Evolutionary conservation across 352 stramenopile species (phyloP), one percentile per base, ranked within the genome.

Genomic region (Phytophthora niederhauseri): DNA sequence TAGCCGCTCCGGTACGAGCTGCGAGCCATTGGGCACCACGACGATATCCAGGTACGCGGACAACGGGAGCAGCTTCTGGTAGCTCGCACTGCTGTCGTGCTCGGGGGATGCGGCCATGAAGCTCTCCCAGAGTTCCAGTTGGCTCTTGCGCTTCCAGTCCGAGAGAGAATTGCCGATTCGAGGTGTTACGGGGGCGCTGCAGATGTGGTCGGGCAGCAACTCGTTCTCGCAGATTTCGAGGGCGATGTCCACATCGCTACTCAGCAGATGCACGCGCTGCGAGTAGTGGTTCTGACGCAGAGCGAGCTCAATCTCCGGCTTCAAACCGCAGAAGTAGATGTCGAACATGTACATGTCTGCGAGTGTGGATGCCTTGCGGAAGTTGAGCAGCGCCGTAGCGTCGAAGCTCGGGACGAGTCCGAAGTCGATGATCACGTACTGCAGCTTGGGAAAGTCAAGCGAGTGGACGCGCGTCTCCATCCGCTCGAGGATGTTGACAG

Each of bases 321-420:
- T 89, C 0, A 94, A 59, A 0, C 85, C 84, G 52, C 86, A 93
- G 66, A 88, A 93, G 72, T 90, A 91, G n/a, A 95, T 85, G 48
- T 92, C 82, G 22, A 93, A 92, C 41, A 81, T 76, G 60, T 85
- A 90, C 48, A 80, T 72, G 17, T 92, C 80, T 5, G 87, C 85
- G 11, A 93, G 73, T 4, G 68, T 75, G 2, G 84, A 84, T 5
- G 77, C 61, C 57, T 93, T 92, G 43, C 87, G 82, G 24, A 95
- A 92, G 46, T 91, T 92, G 7, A 92, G 72, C 53, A 95, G 61
- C 22, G 87, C 87, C 6, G 87, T 92, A 6, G 84, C 85, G 61
- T 95, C 87, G 41, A 93, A 92, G 31, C 80, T 88, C 0, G 87
- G 81, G 7, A 95, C 87, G 28, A 92, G 84, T 2, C 87, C 87